phyloP scores from a whole-genome alignment of 2,329 filamentous ascomycete genomes.

The Cyclaneusma minus region DNA sequence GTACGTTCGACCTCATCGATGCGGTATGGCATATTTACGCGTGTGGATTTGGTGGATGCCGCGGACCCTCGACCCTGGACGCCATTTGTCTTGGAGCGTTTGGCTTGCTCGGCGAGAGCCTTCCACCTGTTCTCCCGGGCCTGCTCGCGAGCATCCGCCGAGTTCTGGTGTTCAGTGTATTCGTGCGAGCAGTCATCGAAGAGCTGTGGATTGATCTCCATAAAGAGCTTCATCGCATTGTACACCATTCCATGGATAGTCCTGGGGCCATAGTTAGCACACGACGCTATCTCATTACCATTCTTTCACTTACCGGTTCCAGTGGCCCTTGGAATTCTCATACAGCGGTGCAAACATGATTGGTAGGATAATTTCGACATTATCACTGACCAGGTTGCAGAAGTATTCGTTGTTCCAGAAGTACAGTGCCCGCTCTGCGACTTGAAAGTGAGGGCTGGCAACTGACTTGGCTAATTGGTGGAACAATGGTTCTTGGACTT shows the following conservation, averaged over 20 bases:
- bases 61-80: slow-evolving; percentile 21
- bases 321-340: slow-evolving; percentile 97
- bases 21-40: slow-evolving; percentile 26
- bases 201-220: slow-evolving; percentile 97
- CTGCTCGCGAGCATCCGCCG: slow-evolving; percentile 68
- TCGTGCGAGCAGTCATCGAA: slow-evolving; percentile 98
- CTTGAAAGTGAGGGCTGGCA: slow-evolving; percentile 96
- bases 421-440: slow-evolving; percentile 90
- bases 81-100: slow-evolving; percentile 40
- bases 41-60: slow-evolving; percentile 19
- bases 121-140: slow-evolving; percentile 82
- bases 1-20: slow-evolving; percentile 67
- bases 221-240: slow-evolving; percentile 99
- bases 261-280: slow-evolving; percentile 32
- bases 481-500: slow-evolving; percentile 95
- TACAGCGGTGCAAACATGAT: slow-evolving; percentile 99
- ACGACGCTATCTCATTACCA: slow-evolving; percentile 4
- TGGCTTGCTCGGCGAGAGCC: slow-evolving; percentile 64
- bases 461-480: slow-evolving; percentile 96
- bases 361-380: slow-evolving; percentile 92
- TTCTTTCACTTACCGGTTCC: slow-evolving; percentile 63
- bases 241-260: slow-evolving; percentile 99
- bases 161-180: slow-evolving; percentile 93
- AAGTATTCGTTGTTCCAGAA: slow-evolving; percentile 99
- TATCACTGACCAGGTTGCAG: slow-evolving; percentile 97